Conservation (phyloP, 140 eudicot genomes). For the Senecio squalidus region DNA sequence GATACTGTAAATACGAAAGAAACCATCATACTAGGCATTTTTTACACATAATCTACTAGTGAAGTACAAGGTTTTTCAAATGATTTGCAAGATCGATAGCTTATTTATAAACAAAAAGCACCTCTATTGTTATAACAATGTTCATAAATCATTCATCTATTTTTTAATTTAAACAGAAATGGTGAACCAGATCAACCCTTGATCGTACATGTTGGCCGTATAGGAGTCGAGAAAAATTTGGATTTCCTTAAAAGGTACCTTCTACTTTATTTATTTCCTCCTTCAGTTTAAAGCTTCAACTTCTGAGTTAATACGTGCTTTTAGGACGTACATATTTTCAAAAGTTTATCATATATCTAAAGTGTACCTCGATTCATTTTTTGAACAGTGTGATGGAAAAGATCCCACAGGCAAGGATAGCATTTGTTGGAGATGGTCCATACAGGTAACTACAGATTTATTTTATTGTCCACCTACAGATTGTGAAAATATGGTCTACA, state of each 20-base stretch:
- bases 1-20: no score
- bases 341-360: no score
- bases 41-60: not conserved
- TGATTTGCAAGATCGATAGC: not conserved
- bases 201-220: slow-evolving; percentile 89
- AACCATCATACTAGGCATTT: not conserved
- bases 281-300: not conserved
- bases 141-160: not conserved
- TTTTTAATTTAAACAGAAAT: slow-evolving; percentile 36
- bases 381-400: slow-evolving; percentile 72
- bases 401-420: slow-evolving; percentile 82
- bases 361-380: not conserved
- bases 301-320: not conserved
- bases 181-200: slow-evolving; percentile 86
- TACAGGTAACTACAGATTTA: slow-evolving; percentile 59
- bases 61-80: not conserved
- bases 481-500: not conserved
- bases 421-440: slow-evolving; percentile 93
- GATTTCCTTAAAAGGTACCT: slow-evolving; percentile 80
- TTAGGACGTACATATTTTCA: no score
- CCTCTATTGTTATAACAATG: no score
- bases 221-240: slow-evolving; percentile 93
- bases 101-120: not conserved
- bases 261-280: not conserved
- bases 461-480: no score